Evolutionary conservation across 371 early-diverging fungal genomes (phyloP).

Genomic region (Mortierella sp.): DNA sequence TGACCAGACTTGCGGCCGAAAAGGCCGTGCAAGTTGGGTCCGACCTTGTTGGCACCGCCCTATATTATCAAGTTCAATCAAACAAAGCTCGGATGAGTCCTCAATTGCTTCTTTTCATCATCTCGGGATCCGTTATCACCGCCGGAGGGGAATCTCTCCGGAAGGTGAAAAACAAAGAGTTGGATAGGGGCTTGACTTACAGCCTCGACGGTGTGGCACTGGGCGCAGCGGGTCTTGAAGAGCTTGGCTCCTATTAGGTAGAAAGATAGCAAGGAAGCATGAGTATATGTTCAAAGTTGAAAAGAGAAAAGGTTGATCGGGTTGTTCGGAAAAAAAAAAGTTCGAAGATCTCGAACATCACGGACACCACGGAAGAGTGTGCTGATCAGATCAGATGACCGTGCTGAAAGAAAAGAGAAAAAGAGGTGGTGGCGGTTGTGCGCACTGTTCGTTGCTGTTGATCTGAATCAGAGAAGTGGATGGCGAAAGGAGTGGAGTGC

Average conservation of each 20-base stretch:
- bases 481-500: background rate
- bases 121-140: background rate
- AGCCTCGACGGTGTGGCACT: slow-evolving; percentile 96
- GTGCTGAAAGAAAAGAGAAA: background rate
- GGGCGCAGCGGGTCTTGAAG: slow-evolving; percentile 98
- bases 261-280: background rate
- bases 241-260: slow-evolving; percentile 88
- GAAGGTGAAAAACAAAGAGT: background rate
- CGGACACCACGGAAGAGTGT: background rate
- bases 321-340: slow-evolving; percentile 17
- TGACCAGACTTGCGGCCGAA: slow-evolving; percentile 91
- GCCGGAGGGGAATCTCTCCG: background rate
- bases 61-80: slow-evolving; percentile 29
- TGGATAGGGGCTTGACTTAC: slow-evolving; percentile 58
- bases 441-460: background rate
- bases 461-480: background rate
- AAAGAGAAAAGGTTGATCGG: slow-evolving; percentile 6
- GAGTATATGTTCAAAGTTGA: background rate
- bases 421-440: background rate
- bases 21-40: slow-evolving; percentile 95
- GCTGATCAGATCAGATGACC: slow-evolving; percentile 10
- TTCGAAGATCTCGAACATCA: background rate
- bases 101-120: background rate
- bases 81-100: background rate
- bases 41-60: slow-evolving; percentile 93